A percentile compares a stretch with the other conserved stretches of the same genome.
These are phyloP conservation scores for Ophiostoma sp. DNA, from an alignment of 2,329 filamentous ascomycete species.

Conservation along the genomic window DNA sequence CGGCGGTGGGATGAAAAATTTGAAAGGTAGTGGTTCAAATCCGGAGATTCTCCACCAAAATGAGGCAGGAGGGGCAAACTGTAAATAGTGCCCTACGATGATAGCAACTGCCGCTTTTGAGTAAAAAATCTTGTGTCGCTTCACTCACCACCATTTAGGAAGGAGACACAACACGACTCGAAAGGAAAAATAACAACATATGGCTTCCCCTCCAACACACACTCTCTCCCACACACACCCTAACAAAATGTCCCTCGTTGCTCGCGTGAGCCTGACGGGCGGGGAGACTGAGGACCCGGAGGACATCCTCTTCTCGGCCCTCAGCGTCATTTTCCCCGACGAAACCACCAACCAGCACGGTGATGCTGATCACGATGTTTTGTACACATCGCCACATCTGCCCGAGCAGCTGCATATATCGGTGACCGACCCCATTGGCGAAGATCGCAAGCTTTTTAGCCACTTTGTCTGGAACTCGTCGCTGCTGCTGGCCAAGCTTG, in stretches of 20 bases:
- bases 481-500: conserved; percentile 55
- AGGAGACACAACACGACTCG: background rate
- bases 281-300: conserved; percentile 49
- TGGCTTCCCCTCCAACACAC: too few species aligned
- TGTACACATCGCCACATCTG: conserved; percentile 58
- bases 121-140: background rate
- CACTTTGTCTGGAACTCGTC: conserved; percentile 74
- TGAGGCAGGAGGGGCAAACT: background rate
- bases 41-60: background rate
- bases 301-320: conserved; percentile 59
- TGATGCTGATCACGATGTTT: conserved; percentile 57
- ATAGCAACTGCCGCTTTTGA: background rate
- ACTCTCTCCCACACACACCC: background rate
- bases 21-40: background rate
- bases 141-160: background rate
- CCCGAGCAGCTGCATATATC: conserved; percentile 47
- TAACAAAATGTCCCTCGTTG: conserved; percentile 48
- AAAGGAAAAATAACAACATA: too few species aligned
- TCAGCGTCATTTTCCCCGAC: conserved; percentile 67
- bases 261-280: conserved; percentile 46
- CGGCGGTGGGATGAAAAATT: background rate
- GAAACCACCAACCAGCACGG: conserved; percentile 68
- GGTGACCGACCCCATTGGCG: conserved; percentile 50
- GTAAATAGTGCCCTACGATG: background rate
- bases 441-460: conserved; percentile 63